Base-by-base conservation (phyloP, 2,329 filamentous ascomycete species). In the Endocalyx cinctus region DNA sequence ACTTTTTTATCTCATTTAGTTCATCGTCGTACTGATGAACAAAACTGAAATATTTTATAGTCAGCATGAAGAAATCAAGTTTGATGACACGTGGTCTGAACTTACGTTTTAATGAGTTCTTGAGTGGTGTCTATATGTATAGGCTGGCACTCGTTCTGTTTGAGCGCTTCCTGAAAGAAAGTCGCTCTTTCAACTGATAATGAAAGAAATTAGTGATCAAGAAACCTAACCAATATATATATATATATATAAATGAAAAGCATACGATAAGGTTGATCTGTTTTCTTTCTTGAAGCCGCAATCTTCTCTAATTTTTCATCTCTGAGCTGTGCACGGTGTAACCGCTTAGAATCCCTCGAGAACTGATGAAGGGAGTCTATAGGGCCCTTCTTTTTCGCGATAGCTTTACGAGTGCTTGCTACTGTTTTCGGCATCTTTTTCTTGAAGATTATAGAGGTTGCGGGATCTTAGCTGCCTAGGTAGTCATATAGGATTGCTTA, bases 391-490 rank as follows among this genome's bases (percentile, higher is more conserved):
- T 96, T 96, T 68, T 94, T 95, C 20, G 79, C 69, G 45, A 97
- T 90, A 45, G 87, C 79, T 66, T 97, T 97, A 43, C 84, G 78
- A 14, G 92, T 84, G 58, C 96, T 97, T 43, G 78, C 67, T 6
- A 96, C 65, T 27, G 82, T 77, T 55, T 79, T 83, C 11, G 86
- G 76, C 88, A 94, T 94, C 35, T n/a, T 31, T 10, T 5, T 15
- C n/a, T 14, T 12, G 5, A 26, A 26, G 12, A 12, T 26, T 6
- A 5, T 14, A 6, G 5, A 6, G n/a, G n/a, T 26, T 12, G 25
- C 15, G 15, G 25, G 5, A 5, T 26, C 6, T n/a, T 26, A 6
- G 12, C 25, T 26, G 25, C 7, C 12, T 26, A n/a, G 12, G 25
- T 15, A 12, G 12, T 15, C 25, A 7, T 13, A 8, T n/a, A n/a